These are phyloP conservation scores for Hyphodiscus sp. DNA, from an alignment of 2,329 filamentous ascomycete genomes.

Conservation along the genomic window DNA sequence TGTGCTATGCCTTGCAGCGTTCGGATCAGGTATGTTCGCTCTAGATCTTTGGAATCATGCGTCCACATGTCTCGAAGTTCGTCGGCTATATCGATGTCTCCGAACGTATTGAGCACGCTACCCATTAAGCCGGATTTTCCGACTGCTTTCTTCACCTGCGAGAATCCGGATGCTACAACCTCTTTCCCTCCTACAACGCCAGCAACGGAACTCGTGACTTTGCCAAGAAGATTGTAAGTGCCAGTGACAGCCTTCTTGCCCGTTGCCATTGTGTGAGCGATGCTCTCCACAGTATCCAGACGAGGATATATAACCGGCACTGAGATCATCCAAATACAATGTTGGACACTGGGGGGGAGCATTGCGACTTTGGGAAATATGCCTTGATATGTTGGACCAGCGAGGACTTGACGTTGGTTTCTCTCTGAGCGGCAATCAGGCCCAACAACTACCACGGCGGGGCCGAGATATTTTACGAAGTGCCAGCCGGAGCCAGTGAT, in stretches of 20 bases:
- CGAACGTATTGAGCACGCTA: slow-evolving; percentile 90
- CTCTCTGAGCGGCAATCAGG: slow-evolving; percentile 89
- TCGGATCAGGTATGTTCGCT: slow-evolving; percentile 91
- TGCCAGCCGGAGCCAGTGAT: slow-evolving; percentile 98
- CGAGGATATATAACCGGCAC: slow-evolving; percentile 88
- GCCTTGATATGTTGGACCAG: slow-evolving; percentile 93
- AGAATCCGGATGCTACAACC: slow-evolving; percentile 87
- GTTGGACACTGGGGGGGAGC: slow-evolving; percentile 86
- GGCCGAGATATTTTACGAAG: slow-evolving; percentile 93
- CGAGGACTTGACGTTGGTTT: slow-evolving; percentile 85
- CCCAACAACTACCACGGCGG: slow-evolving; percentile 82
- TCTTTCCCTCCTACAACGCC: slow-evolving; percentile 94
- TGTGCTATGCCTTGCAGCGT: slow-evolving; percentile 93
- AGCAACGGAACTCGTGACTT: slow-evolving; percentile 89
- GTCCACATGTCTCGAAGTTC: slow-evolving; percentile 97
- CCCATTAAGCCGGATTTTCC: slow-evolving; percentile 96
- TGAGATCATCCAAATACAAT: slow-evolving; percentile 93
- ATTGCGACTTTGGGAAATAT: slow-evolving; percentile 93
- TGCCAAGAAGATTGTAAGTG: slow-evolving; percentile 92
- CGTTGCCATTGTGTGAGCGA: slow-evolving; percentile 85
- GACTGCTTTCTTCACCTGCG: slow-evolving; percentile 91
- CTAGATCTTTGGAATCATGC: slow-evolving; percentile 94
- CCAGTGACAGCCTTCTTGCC: slow-evolving; percentile 96
- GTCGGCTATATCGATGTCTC: slow-evolving; percentile 89
- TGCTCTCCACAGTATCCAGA: slow-evolving; percentile 82